Percentiles rank a stretch among this genome's conserved stretches.
Conservation (phyloP, 495 filamentous ascomycete genomes). For the Aspergillus affinis region DNA sequence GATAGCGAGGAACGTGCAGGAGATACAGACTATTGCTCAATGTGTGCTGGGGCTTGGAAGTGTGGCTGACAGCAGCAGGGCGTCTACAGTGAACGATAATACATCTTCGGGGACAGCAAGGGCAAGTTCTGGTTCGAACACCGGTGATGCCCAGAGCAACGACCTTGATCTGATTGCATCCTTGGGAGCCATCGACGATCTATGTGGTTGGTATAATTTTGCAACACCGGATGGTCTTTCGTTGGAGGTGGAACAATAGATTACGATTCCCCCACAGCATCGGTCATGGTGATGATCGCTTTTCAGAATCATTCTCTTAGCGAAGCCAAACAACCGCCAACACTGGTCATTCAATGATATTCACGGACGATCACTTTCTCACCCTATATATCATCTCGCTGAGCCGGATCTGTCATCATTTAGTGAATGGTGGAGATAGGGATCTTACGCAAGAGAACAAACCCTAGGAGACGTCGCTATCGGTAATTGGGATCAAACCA, state of each 20-base stretch:
- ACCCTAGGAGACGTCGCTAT: too few species aligned
- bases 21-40: constrained; percentile 73
- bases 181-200: constrained; percentile 21
- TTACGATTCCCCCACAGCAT: not conserved
- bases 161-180: constrained; percentile 12
- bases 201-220: constrained; percentile 29
- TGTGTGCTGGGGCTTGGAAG: constrained; percentile 34
- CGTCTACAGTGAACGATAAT: not conserved
- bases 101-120: not conserved
- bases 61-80: not conserved
- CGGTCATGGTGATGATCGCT: too few species aligned
- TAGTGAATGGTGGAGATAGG: too few species aligned
- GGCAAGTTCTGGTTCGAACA: not conserved
- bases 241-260: constrained; percentile 21
- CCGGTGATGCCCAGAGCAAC: not conserved
- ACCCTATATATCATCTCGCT: too few species aligned
- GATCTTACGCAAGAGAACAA: too few species aligned
- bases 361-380: too few species aligned
- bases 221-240: constrained; percentile 16
- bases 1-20: constrained; percentile 67
- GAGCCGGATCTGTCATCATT: too few species aligned
- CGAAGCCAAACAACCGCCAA: too few species aligned
- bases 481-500: too few species aligned
- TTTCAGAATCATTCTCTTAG: too few species aligned
- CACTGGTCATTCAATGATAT: too few species aligned